Evolutionary conservation across 2,329 filamentous ascomycete species (phyloP).

Genomic region (Cladosporium sp.): DNA sequence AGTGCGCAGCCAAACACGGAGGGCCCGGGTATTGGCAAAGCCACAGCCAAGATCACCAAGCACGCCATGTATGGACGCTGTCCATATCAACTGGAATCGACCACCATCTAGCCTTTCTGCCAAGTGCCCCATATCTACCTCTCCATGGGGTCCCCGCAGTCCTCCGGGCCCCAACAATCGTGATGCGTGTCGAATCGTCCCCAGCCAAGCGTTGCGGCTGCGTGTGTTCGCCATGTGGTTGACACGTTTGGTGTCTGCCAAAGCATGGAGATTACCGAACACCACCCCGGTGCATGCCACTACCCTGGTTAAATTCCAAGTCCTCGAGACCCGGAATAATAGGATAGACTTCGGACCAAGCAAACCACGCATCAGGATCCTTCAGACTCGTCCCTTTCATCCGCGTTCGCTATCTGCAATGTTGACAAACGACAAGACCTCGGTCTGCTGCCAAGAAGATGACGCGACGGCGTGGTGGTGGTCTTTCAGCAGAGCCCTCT

Average conservation of each 20-base stretch:
- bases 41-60: constrained; percentile 4
- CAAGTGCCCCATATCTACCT: neutral
- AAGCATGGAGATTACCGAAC: neutral
- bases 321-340: neutral
- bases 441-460: constrained; percentile 5
- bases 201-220: neutral
- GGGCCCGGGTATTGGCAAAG: neutral
- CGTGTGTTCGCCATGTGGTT: neutral
- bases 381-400: neutral
- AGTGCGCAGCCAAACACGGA: neutral
- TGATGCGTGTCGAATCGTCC: neutral
- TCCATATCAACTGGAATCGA: neutral
- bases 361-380: neutral
- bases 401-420: neutral
- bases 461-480: neutral
- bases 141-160: constrained; percentile 6
- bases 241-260: neutral
- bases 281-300: neutral
- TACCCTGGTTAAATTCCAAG: neutral
- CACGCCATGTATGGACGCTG: neutral
- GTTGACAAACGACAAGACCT: neutral
- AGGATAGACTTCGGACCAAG: constrained; percentile 1
- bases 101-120: neutral
- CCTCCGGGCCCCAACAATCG: neutral
- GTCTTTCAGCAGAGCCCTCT: neutral